Evolutionary conservation across 2,329 filamentous ascomycete genomes (phyloP), one percentile per base, ranked within the genome.

Genomic region (Alternaria triticimaculans): DNA sequence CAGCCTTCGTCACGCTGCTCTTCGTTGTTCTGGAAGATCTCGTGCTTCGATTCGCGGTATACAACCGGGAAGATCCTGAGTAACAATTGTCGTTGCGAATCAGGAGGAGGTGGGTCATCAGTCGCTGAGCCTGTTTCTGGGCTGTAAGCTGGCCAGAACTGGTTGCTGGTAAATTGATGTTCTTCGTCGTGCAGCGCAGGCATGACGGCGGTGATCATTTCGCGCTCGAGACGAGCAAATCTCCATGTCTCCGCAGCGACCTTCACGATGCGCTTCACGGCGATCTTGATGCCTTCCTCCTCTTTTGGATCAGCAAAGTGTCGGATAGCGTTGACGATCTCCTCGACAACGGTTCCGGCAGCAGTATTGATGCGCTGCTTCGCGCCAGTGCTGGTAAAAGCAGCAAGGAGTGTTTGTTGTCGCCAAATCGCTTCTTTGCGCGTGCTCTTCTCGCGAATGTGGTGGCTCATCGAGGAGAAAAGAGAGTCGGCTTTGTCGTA

Each of bases 201-300:
- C 78, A 87, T 84, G 2, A 78, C 81, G 4, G 86, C 86, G 11
- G 82, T 78, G 53, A 88, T 85, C 67, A 86, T 82, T 69, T 87
- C 85, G 18, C 85, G 82, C 72, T 88, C 86, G 30, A 88, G 82
- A 10, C 86, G 83, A 6, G 86, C 86, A 70, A 86, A 85, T 20
- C 86, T 80, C 86, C 86, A 88, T 8, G 86, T 87, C 73, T 88
- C 85, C 2, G 86, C 85, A 3, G 86, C 86, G 20, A 86, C 80
- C 70, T 88, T 88, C 53, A 88, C 86, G 48, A 88, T 86, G 60
- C 84, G 82, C 43, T 85, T 82, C 6, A 88, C 84, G 4, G 82
- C 83, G 14, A 81, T 81, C 49, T 83, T 79, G 50, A 88, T 81
- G n/a, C 80, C 76, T 63, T 87, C 85, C 55, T 86, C 80, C 56